A percentile compares a stretch with the other conserved stretches of the same genome.
Conservation (phyloP, 345 rosid genomes). For the Carallia pectinifolia region DNA sequence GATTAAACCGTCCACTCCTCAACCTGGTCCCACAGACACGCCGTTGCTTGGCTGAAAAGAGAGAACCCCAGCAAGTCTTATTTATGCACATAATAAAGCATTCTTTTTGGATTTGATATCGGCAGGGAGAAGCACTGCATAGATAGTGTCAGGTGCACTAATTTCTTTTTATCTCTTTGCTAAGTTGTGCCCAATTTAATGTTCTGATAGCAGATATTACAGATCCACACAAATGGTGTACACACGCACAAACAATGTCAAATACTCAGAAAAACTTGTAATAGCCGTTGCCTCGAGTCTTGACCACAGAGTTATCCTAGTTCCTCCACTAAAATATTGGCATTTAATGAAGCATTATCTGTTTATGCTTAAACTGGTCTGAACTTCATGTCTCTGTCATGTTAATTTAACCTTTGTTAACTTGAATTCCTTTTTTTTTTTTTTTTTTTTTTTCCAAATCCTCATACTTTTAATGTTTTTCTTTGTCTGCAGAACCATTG, state of each 20-base stretch:
- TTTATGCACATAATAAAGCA: conserved; percentile 63
- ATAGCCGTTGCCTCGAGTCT: no score
- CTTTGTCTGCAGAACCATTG: conserved; percentile 36
- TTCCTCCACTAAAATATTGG: background rate
- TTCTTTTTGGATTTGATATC: conserved; percentile 45
- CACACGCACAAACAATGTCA: no score
- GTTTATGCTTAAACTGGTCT: no score
- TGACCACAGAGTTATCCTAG: background rate
- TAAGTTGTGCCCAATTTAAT: no score
- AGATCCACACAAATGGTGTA: no score
- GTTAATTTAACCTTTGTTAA: background rate
- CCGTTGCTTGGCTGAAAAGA: conserved; percentile 38
- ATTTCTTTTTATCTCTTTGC: background rate
- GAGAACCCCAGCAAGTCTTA: conserved; percentile 20
- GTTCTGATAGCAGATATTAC: no score
- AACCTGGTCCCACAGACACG: conserved; percentile 52
- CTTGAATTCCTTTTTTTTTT: background rate
- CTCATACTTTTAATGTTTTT: conserved; percentile 3
- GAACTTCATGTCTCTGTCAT: no score
- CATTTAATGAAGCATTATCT: background rate
- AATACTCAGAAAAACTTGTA: background rate
- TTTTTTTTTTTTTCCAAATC: background rate
- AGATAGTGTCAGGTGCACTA: conserved; percentile 45
- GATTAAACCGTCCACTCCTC: conserved; percentile 64
- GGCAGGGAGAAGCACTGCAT: conserved; percentile 37